These are phyloP conservation scores for Saccharomyces hybrid DNA, from an alignment of 1,139 yeast genomes.

Conservation along the genomic window DNA sequence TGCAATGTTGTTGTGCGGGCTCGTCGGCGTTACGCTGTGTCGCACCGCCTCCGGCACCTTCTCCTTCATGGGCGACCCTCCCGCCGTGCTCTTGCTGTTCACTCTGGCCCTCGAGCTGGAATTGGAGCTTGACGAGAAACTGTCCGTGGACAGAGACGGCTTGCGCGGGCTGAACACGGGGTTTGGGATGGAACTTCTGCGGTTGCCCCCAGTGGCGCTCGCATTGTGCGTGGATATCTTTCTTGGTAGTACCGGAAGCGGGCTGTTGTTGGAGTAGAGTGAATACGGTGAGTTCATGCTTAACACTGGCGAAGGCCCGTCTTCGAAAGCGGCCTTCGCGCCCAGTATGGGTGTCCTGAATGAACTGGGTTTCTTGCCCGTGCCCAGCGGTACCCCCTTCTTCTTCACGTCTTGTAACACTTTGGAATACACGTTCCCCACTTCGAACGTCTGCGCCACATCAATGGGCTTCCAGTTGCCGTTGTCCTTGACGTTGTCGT, in stretches of 20 bases:
- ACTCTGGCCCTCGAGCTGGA: background rate
- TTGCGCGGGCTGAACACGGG: background rate
- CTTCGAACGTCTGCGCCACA: constrained; percentile 44
- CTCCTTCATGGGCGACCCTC: constrained; percentile 2
- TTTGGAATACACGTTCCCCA: constrained; percentile 33
- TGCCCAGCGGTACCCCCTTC: background rate
- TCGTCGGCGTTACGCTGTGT: background rate
- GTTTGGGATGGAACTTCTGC: background rate
- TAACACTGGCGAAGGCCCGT: constrained; percentile 25
- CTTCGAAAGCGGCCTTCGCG: constrained; percentile 23
- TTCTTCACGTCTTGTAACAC: constrained; percentile 11
- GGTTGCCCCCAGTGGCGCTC: background rate
- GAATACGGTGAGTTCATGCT: constrained; percentile 22
- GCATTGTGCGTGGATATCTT: constrained; percentile 10
- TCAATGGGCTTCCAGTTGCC: constrained; percentile 68
- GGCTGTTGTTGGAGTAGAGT: constrained; percentile 12
- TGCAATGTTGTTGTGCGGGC: constrained; percentile 4
- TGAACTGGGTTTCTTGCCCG: constrained; percentile 13
- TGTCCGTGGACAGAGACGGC: background rate
- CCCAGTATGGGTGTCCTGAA: constrained; percentile 19
- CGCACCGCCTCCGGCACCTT: background rate
- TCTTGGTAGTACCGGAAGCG: constrained; percentile 17
- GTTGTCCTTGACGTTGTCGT: constrained; percentile 44
- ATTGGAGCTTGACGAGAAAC: background rate
- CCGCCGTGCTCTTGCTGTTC: background rate